These are phyloP conservation scores for Populus pruinosa DNA, from an alignment of 345 rosid genomes.

Conservation along the genomic window DNA sequence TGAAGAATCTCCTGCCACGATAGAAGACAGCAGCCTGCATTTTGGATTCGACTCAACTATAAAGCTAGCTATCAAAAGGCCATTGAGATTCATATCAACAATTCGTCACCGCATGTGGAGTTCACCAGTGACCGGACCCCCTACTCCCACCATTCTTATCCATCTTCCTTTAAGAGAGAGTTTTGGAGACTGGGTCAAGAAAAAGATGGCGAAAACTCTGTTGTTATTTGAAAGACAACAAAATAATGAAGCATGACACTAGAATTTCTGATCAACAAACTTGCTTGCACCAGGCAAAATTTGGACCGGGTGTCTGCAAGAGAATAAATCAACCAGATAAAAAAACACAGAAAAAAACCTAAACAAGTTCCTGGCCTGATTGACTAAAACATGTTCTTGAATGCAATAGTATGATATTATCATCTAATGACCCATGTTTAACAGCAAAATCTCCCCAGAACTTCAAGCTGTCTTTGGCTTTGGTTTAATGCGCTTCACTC, in stretches of 20 bases:
- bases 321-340: background rate
- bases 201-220: background rate
- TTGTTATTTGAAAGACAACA: background rate
- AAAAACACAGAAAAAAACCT: background rate
- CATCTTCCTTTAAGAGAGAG: too few species aligned
- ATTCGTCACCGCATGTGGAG: too few species aligned
- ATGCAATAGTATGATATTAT: background rate
- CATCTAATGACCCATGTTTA: slow-evolving; percentile 1
- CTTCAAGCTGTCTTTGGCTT: slow-evolving; percentile 70
- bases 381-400: slow-evolving; percentile 15
- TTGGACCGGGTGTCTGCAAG: background rate
- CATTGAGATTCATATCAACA: too few species aligned
- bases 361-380: slow-evolving; percentile 11
- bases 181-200: too few species aligned
- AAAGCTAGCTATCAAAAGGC: too few species aligned
- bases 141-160: too few species aligned
- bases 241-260: background rate
- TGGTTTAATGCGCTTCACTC: slow-evolving; percentile 89
- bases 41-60: too few species aligned
- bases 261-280: background rate
- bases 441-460: background rate
- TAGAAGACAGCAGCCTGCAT: background rate
- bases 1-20: too few species aligned
- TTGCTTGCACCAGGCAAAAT: background rate
- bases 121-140: background rate